Conservation (phyloP, 192 early-diverging fungal genomes). For the Pilobolus umbonatus region DNA sequence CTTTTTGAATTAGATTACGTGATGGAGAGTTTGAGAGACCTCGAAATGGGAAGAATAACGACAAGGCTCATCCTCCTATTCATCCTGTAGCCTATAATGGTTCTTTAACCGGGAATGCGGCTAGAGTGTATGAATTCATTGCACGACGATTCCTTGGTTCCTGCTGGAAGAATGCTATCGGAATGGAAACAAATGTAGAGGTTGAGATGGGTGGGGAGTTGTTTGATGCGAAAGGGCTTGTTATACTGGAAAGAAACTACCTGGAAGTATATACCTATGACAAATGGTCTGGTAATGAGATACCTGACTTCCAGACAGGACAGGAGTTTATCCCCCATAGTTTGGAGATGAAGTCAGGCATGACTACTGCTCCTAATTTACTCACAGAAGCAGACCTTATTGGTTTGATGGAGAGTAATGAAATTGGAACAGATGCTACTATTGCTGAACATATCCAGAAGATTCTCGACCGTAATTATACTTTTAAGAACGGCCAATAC, state of each 20-base stretch:
- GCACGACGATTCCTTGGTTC: constrained; percentile 85
- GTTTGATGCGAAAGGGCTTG: constrained; percentile 73
- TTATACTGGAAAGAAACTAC: constrained; percentile 82
- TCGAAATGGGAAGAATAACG: constrained; percentile 80
- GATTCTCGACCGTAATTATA: constrained; percentile 85
- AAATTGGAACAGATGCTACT: constrained; percentile 96
- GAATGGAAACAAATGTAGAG: constrained; percentile 73
- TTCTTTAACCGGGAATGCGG: constrained; percentile 61
- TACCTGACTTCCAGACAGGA: constrained; percentile 67
- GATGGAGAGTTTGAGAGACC: constrained; percentile 68
- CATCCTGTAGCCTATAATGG: constrained; percentile 68
- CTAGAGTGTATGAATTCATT: constrained; percentile 83
- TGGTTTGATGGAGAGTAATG: constrained; percentile 85
- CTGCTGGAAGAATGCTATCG: constrained; percentile 88
- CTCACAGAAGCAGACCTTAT: constrained; percentile 87
- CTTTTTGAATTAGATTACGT: constrained; percentile 41
- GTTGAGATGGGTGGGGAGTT: constrained; percentile 66
- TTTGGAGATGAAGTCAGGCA: constrained; percentile 61
- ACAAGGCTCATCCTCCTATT: constrained; percentile 98
- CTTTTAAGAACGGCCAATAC: constrained; percentile 53
- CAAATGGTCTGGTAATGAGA: constrained; percentile 69
- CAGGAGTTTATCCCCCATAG: constrained; percentile 65
- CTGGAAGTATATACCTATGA: constrained; percentile 92
- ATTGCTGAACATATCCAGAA: constrained; percentile 95
- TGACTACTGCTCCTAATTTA: constrained; percentile 67